Percentiles rank a stretch among this genome's conserved stretches.
Evolutionary conservation across 495 filamentous ascomycete species (phyloP).

Genomic region (Aspergillus panamensis): DNA sequence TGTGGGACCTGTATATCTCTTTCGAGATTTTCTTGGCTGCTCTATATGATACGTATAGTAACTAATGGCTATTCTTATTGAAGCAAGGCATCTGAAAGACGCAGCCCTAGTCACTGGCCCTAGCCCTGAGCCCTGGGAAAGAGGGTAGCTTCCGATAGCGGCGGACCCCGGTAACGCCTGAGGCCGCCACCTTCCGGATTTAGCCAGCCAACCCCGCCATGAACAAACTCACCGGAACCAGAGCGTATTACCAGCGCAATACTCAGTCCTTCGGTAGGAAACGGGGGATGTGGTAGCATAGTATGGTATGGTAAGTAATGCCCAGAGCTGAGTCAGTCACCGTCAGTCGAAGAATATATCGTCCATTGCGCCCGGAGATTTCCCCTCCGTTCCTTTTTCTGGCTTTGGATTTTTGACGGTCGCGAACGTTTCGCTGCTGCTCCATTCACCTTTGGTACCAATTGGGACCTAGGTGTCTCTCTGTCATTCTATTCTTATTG

Average conservation of each 20-base stretch:
- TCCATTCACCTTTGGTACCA: conserved; percentile 20
- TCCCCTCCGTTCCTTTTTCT: conserved; percentile 28
- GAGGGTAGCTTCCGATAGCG: conserved; percentile 23
- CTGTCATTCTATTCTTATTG: background rate
- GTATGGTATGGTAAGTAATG: conserved; percentile 9
- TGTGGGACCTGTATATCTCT: too few relatives aligned
- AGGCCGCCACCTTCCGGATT: conserved; percentile 21
- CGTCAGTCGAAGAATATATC: conserved; percentile 13
- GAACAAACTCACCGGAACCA: conserved; percentile 10
- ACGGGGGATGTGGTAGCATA: background rate
- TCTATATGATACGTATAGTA: background rate
- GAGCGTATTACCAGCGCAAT: conserved; percentile 1
- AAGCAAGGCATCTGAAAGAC: too few relatives aligned
- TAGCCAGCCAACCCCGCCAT: conserved; percentile 18
- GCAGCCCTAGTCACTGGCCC: conserved; percentile 1
- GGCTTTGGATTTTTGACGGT: conserved; percentile 32
- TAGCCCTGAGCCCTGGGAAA: conserved; percentile 12
- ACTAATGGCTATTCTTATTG: conserved; percentile 3
- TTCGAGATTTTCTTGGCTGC: too few relatives aligned
- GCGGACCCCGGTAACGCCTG: conserved; percentile 7
- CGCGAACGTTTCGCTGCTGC: conserved; percentile 30
- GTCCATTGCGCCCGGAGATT: conserved; percentile 16
- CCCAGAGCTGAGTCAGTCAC: conserved; percentile 17
- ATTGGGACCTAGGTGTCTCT: conserved; percentile 11
- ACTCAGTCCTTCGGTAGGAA: background rate